Percentiles rank a stretch among this genome's conserved stretches.
Conservation (phyloP, 495 filamentous ascomycete genomes). For the Aspergillus nidulans region DNA sequence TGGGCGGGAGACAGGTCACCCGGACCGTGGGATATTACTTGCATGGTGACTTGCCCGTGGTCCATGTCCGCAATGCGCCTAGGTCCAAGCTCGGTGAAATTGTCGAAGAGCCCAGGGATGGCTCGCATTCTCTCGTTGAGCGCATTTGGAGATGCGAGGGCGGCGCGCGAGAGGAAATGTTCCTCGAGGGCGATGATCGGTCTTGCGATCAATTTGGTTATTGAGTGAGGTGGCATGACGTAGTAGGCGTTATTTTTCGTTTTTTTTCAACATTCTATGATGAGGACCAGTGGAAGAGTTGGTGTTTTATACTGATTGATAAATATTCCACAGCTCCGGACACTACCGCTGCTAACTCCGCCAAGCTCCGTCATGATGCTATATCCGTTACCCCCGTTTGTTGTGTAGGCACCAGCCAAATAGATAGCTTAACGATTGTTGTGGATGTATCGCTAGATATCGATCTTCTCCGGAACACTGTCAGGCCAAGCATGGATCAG, state of each 20-base stretch:
- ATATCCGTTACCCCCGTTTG: neutral
- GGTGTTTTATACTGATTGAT: neutral
- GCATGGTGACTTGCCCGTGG: constrained; percentile 44
- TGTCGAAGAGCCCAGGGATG: constrained; percentile 18
- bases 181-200: constrained; percentile 54
- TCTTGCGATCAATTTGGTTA: neutral
- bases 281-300: neutral
- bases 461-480: no score
- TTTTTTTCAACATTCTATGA: neutral
- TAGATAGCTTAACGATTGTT: no score
- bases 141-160: constrained; percentile 10
- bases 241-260: neutral
- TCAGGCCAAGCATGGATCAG: no score
- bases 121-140: constrained; percentile 5
- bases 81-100: constrained; percentile 36
- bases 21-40: constrained; percentile 53
- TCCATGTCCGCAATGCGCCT: constrained; percentile 51
- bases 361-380: neutral
- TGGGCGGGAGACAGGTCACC: constrained; percentile 21
- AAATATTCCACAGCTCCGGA: neutral
- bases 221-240: neutral
- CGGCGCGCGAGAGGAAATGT: constrained; percentile 46
- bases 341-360: neutral
- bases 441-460: no score
- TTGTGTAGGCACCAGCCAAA: no score